Conservation (phyloP, 208 protist species). For the Leishmania guyanensis region DNA sequence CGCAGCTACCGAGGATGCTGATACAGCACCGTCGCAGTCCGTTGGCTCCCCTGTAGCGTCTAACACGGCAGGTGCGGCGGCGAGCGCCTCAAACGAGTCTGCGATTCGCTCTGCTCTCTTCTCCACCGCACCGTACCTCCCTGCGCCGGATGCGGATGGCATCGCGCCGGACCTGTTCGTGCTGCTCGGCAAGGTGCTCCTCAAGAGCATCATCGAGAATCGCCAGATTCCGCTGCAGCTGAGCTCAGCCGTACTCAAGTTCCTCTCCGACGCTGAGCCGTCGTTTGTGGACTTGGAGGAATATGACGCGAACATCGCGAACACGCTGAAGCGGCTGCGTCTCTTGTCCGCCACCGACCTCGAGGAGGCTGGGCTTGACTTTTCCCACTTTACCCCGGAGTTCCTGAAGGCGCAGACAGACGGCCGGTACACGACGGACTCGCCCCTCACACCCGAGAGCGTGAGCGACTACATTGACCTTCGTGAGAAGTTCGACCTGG, state of each 20-base stretch:
- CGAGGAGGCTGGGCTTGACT: constrained; percentile 40
- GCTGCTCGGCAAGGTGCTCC: constrained; percentile 58
- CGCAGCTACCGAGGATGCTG: constrained; percentile 21
- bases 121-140: constrained; percentile 39
- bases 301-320: constrained; percentile 54
- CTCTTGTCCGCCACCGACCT: constrained; percentile 59
- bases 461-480: constrained; percentile 67
- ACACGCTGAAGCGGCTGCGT: constrained; percentile 51
- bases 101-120: constrained; percentile 16
- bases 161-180: constrained; percentile 43
- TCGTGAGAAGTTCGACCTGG: constrained; percentile 50
- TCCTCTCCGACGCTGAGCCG: constrained; percentile 38
- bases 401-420: constrained; percentile 36
- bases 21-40: neutral
- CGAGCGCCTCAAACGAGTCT: neutral
- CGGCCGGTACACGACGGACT: constrained; percentile 37
- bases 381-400: constrained; percentile 42
- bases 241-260: constrained; percentile 65
- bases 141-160: constrained; percentile 38
- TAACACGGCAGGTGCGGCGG: neutral
- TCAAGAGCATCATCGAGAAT: constrained; percentile 73
- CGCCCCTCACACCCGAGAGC: constrained; percentile 47
- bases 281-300: constrained; percentile 69
- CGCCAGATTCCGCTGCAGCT: constrained; percentile 61
- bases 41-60: neutral